Base-by-base conservation (phyloP, 1,284 basidiomycete species). In the Fomitopsis betulina region DNA sequence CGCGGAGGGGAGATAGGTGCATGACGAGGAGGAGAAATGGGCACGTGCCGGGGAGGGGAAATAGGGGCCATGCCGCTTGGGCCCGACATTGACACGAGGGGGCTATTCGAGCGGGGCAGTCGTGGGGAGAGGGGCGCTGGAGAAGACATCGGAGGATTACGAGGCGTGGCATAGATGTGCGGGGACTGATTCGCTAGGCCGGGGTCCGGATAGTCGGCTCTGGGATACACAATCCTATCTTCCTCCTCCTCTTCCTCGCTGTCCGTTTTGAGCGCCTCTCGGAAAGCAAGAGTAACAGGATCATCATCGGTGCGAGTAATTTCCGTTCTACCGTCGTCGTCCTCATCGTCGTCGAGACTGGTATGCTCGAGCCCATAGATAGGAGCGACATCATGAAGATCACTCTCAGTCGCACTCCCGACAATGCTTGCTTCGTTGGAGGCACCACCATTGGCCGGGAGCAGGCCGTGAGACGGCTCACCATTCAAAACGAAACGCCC, bases 271-370 rank as follows among this genome's bases (percentile, higher is more conserved):
- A 86, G 68, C 2, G 76, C 82, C 55, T 84, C 76, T 30, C 87
- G 73, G 76, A 96, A 93, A 2, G 90, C 93, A 33, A 89, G 82
- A 43, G 84, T 81, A 51, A 96, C 82, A 0, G 88, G 85, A 67
- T 95, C 94, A 61, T 94, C 91, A 53, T 93, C 91, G 3, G 88
- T 90, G 53, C 81, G 81, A 13, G 83, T 87, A 38, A 77, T 77
- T 60, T 87, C 86, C 3, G 87, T 87, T 67, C 83, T 81, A n/a
- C 79, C 78, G 57, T 91, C 90, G n/a, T 84, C 84, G 57, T 91
- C 90, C n/a, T 84, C 84, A 27, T 88, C 86, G 2, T 65, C 69
- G 15, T 80, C 75, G 52, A n/a, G 49, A 12, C 23, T 30, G 32
- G 32, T 7, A n/a, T 37, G 49, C 10, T 37, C 49, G 3, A 13